These are phyloP conservation scores for Boehmeria nivea DNA, from an alignment of 306 rosid species.

Conservation along the genomic window DNA sequence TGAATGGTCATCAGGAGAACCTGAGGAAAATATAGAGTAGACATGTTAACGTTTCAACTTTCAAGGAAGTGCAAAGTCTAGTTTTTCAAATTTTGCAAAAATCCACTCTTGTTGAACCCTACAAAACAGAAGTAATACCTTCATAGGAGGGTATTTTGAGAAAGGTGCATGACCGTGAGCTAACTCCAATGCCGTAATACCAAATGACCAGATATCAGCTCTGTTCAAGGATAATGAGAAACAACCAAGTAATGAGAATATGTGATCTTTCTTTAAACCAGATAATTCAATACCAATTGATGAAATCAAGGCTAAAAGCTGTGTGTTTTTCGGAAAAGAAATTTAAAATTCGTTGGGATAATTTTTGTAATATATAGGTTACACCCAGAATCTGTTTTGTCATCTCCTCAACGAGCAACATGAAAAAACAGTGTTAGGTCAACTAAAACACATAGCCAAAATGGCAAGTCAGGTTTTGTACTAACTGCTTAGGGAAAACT, in stretches of 20 bases:
- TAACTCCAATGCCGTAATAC: slow-evolving; percentile 54
- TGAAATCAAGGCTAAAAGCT: too few species aligned
- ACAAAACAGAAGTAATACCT: slow-evolving; percentile 22
- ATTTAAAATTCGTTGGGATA: too few species aligned
- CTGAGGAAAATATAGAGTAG: slow-evolving; percentile 32
- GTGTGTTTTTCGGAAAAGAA: too few species aligned
- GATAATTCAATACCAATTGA: not conserved
- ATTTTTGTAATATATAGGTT: too few species aligned
- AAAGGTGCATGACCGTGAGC: slow-evolving; percentile 62
- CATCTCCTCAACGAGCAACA: not conserved
- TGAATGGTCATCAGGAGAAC: slow-evolving; percentile 98
- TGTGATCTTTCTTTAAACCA: not conserved
- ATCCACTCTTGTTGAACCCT: not conserved
- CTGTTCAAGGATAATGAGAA: slow-evolving; percentile 27
- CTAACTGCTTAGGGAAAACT: not conserved
- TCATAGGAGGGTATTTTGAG: slow-evolving; percentile 56
- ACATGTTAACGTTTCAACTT: slow-evolving; percentile 3
- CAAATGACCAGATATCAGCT: slow-evolving; percentile 69
- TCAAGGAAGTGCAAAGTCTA: too few species aligned
- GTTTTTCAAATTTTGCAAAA: not conserved
- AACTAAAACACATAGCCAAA: not conserved
- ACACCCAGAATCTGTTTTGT: not conserved
- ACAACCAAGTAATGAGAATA: not conserved
- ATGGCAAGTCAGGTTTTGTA: not conserved
- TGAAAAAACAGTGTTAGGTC: not conserved